These are phyloP conservation scores for Aspergillus fijiensis DNA, from an alignment of 2,329 filamentous ascomycete species.

Conservation along the genomic window DNA sequence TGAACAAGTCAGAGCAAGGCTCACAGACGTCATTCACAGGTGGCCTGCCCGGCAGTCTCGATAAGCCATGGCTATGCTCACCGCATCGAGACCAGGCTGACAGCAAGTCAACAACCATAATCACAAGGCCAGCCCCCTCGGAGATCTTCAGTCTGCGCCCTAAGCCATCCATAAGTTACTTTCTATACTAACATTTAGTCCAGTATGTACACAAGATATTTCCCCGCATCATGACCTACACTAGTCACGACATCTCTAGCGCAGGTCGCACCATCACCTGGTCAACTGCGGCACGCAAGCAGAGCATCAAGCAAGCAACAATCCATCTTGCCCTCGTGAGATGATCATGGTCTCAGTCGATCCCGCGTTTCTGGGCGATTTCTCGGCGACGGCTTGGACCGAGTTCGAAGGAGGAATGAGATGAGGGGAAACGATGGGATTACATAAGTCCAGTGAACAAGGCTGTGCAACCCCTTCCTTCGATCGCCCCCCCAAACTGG, in stretches of 20 bases:
- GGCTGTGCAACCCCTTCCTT: constrained; percentile 1
- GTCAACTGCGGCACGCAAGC: background rate
- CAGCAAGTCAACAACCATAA: background rate
- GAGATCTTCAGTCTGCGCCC: background rate
- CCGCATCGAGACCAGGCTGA: background rate
- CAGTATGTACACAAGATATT: no score
- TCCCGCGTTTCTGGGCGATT: background rate
- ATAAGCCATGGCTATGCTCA: background rate
- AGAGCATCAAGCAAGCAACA: background rate
- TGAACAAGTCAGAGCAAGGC: background rate
- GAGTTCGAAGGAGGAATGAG: background rate
- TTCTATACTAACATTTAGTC: no score
- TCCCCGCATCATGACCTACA: background rate
- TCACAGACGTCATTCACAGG: background rate
- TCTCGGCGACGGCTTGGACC: constrained; percentile 1
- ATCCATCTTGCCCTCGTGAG: background rate
- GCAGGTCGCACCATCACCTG: constrained; percentile 7
- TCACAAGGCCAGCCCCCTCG: constrained; percentile 1
- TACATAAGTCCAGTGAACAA: constrained; percentile 1
- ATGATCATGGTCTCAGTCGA: constrained; percentile 1
- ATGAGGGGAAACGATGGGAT: constrained; percentile 1
- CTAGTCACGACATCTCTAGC: constrained; percentile 9
- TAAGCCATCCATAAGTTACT: background rate
- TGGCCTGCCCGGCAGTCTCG: background rate
- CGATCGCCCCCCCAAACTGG: background rate